Percentiles rank a stretch among this genome's conserved stretches.
Evolutionary conservation across 2,329 filamentous ascomycete genomes (phyloP).

Genomic region (Ilyonectria robusta): DNA sequence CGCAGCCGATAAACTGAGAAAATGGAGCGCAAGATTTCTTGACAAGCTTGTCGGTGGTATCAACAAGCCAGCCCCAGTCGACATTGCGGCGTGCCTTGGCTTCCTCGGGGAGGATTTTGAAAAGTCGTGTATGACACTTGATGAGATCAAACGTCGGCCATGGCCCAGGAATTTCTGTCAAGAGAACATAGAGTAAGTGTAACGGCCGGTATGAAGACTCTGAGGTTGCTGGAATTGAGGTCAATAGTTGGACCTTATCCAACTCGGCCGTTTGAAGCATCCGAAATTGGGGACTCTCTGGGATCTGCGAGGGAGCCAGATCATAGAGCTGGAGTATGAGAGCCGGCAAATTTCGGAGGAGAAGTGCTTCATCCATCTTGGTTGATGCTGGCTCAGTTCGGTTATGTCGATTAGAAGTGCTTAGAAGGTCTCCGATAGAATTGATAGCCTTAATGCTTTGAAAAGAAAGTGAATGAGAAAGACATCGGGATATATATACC

Average conservation of each 20-base stretch:
- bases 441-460: too few species aligned
- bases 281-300: slow-evolving; percentile 28
- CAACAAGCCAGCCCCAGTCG: slow-evolving; percentile 33
- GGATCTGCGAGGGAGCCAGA: slow-evolving; percentile 36
- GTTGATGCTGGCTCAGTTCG: neutral
- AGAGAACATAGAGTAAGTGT: slow-evolving; percentile 41
- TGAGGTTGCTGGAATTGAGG: slow-evolving; percentile 39
- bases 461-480: too few species aligned
- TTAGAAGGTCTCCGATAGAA: too few species aligned
- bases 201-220: slow-evolving; percentile 44
- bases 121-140: slow-evolving; percentile 53
- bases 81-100: slow-evolving; percentile 47
- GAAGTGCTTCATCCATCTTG: slow-evolving; percentile 28
- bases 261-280: slow-evolving; percentile 18
- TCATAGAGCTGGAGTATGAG: slow-evolving; percentile 40
- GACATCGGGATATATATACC: too few species aligned
- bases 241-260: slow-evolving; percentile 41
- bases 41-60: slow-evolving; percentile 41
- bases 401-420: too few species aligned
- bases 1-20: slow-evolving; percentile 52
- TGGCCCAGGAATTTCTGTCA: slow-evolving; percentile 44
- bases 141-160: slow-evolving; percentile 51
- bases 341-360: slow-evolving; percentile 18
- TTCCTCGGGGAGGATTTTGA: slow-evolving; percentile 54
- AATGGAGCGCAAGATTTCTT: slow-evolving; percentile 56